phyloP scores from a whole-genome alignment of 352 stramenopile species.

The Globisporangium irregulare region DNA sequence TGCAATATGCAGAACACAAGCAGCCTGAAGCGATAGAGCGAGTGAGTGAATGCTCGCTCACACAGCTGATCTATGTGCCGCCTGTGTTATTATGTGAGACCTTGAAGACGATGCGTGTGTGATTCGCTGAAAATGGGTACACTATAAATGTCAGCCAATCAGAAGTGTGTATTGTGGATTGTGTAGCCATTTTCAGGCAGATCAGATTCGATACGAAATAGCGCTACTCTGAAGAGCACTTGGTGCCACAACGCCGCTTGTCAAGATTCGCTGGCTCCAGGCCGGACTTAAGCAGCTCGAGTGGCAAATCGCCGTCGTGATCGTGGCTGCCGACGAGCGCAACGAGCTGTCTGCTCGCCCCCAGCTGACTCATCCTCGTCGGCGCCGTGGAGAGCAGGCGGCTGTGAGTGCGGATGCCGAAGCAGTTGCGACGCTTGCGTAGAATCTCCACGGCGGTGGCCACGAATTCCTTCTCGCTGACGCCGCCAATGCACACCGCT shows the following conservation, averaged over 20 bases:
- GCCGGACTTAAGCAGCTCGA: background rate
- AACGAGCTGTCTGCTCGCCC: background rate
- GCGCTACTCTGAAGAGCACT: background rate
- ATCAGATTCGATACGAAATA: background rate
- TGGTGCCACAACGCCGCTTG: background rate
- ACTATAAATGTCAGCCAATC: background rate
- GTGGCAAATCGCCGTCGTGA: background rate
- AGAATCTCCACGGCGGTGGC: background rate
- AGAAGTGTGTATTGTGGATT: background rate
- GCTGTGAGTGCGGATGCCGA: background rate
- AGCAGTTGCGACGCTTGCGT: background rate
- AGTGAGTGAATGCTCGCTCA: too few relatives aligned
- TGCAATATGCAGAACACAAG: background rate
- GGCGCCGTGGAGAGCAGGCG: background rate
- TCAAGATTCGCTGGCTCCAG: background rate
- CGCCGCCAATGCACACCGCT: background rate
- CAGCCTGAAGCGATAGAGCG: background rate
- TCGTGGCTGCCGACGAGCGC: background rate
- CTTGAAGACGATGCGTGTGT: background rate
- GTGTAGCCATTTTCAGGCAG: background rate
- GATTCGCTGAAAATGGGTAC: background rate
- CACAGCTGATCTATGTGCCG: too few relatives aligned
- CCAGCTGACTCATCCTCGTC: background rate
- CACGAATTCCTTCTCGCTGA: background rate
- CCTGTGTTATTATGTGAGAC: background rate